phyloP scores from a whole-genome alignment of 371 early-diverging fungal species.

The Cokeromyces recurvatus region DNA sequence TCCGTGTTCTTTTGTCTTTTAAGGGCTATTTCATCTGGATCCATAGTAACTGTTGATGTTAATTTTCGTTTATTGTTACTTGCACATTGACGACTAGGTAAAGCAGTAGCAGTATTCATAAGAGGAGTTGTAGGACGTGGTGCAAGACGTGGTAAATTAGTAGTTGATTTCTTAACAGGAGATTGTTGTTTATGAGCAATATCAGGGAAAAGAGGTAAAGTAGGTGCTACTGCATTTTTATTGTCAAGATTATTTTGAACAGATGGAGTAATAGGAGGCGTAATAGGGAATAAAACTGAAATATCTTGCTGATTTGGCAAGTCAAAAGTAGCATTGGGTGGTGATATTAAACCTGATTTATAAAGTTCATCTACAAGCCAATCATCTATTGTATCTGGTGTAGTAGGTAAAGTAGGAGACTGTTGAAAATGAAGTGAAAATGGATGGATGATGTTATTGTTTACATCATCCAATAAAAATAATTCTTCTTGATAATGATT shows the following conservation, averaged over 20 bases:
- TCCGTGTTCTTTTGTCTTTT: conserved; percentile 90
- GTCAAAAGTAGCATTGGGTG: background rate
- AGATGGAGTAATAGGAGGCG: conserved; percentile 9
- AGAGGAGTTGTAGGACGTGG: conserved; percentile 1
- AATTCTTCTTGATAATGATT: too few species aligned
- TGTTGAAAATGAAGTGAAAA: too few species aligned
- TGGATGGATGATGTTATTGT: too few species aligned
- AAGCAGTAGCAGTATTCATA: background rate
- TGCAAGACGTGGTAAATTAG: conserved; percentile 6
- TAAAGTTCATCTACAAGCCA: conserved; percentile 19
- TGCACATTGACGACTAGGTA: background rate
- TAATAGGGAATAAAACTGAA: background rate
- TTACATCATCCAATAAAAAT: too few species aligned
- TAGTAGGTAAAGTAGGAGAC: too few species aligned
- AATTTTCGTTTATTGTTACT: background rate
- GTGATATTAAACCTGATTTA: conserved; percentile 12
- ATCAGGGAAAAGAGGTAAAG: conserved; percentile 14
- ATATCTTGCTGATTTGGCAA: background rate
- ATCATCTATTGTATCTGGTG: conserved; percentile 13
- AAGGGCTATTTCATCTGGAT: conserved; percentile 60
- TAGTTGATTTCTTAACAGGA: background rate
- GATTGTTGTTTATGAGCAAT: background rate
- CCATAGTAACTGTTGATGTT: background rate
- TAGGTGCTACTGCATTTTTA: conserved; percentile 1
- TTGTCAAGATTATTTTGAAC: too few species aligned